These are phyloP conservation scores for Metrosideros polymorpha DNA, from an alignment of 441 rosid species.

Conservation along the genomic window DNA sequence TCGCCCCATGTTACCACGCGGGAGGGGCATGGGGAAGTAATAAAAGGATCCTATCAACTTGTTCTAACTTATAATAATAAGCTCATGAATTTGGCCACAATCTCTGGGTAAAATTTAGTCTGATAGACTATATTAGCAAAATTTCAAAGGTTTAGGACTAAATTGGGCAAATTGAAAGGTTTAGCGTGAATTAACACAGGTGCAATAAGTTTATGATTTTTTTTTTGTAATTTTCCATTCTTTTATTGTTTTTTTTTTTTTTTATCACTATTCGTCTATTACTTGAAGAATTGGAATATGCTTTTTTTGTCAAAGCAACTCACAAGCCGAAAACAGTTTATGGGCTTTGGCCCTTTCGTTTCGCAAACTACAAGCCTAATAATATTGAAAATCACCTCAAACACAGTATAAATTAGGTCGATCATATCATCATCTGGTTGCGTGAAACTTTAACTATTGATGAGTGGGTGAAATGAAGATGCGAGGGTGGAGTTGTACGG, in stretches of 20 bases:
- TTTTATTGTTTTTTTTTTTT: too few relatives aligned
- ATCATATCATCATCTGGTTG: not conserved
- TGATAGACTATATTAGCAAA: too few relatives aligned
- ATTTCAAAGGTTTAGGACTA: too few relatives aligned
- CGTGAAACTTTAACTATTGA: not conserved
- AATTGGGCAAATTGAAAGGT: too few relatives aligned
- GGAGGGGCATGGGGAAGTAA: not conserved
- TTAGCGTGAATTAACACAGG: too few relatives aligned
- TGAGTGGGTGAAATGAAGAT: not conserved
- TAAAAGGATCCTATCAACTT: not conserved
- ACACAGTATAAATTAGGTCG: not conserved
- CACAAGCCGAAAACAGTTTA: not conserved
- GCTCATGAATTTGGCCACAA: too few relatives aligned
- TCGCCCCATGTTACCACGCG: rapidly evolving
- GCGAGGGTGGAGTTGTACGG: not conserved
- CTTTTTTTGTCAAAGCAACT: not conserved
- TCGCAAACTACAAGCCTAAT: not conserved
- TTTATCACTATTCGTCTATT: too few relatives aligned
- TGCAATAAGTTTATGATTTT: too few relatives aligned
- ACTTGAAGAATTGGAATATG: not conserved
- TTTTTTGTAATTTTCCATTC: too few relatives aligned
- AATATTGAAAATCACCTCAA: not conserved
- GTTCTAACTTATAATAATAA: too few relatives aligned
- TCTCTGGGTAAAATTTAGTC: too few relatives aligned
- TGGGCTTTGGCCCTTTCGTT: not conserved